phyloP scores from a whole-genome alignment of 2,329 filamentous ascomycete genomes.

The Colletotrichum viniferum region DNA sequence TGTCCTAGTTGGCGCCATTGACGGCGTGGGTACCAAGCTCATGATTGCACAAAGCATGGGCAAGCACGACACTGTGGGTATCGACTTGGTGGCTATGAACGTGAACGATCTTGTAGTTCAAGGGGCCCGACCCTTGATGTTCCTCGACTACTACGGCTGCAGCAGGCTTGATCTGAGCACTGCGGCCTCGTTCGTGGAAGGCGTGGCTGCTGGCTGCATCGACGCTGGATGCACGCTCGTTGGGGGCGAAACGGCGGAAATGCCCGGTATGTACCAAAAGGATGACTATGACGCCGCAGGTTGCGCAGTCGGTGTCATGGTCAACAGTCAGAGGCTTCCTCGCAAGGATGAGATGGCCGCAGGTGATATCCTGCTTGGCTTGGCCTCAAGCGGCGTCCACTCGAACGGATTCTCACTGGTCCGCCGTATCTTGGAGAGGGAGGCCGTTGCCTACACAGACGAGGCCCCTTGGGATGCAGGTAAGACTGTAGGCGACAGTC shows the following conservation, averaged over 20 bases:
- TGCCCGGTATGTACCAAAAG: conserved; percentile 91
- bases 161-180: conserved; percentile 80
- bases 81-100: conserved; percentile 98
- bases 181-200: conserved; percentile 86
- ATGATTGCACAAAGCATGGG: conserved; percentile 91
- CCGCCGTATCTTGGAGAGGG: conserved; percentile 80
- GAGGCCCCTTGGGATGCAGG: conserved; percentile 75
- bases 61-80: conserved; percentile 93
- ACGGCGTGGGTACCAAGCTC: conserved; percentile 95
- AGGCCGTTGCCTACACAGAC: conserved; percentile 73
- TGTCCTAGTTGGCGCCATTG: conserved; percentile 90
- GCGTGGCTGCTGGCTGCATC: conserved; percentile 86
- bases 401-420: conserved; percentile 99
- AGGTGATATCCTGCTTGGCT: conserved; percentile 85
- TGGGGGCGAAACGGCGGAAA: conserved; percentile 97
- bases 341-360: conserved; percentile 74
- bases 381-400: conserved; percentile 86
- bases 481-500: conserved; percentile 71
- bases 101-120: conserved; percentile 98
- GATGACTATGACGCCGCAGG: conserved; percentile 95
- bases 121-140: conserved; percentile 92
- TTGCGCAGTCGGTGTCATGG: conserved; percentile 85
- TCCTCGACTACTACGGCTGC: conserved; percentile 98
- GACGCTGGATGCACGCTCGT: conserved; percentile 87
- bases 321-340: conserved; percentile 72